Base-by-base conservation (phyloP, 129 eudicot species). In the Arctium lappa region DNA sequence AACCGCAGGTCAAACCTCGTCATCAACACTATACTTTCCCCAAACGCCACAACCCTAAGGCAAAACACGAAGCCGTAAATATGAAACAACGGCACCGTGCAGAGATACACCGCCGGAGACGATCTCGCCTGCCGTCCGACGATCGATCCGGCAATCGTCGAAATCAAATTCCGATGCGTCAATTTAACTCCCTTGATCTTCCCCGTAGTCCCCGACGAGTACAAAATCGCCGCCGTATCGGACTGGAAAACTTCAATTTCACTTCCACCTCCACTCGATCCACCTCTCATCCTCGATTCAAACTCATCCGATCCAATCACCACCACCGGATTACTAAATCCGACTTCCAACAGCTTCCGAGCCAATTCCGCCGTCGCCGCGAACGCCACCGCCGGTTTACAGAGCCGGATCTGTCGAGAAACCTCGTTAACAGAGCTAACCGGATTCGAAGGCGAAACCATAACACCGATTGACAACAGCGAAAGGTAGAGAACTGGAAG, bases 181-280 rank as follows among this genome's bases (percentile, higher is more conserved):
- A 92, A 77, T 8, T 74, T 89, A 33, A 90, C 94, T 60, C 91
- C 94, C 82, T 92, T 90, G 15, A 87, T 79, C 33, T 85, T 87
- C 63, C 97, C 97, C 6, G 94, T 92, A 12, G 97, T 92, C 8
- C 97, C 97, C 0, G 97, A 92, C 1, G 97, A 92, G 77, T 83
- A 90, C 42, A 92, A 33, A 60, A 92, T 86, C 33, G 91, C 92
- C 18, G 97, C 97, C 1, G 85, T 78, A 77, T 92, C 92, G 3
- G 86, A 75, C 39, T 87, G 97, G 50, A 18, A 63, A 27, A 88
- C 78, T 3, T 72, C 85, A 29, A 56, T 30, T 3, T 33, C 33
- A 11, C 16, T 11, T 22, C 8, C 63, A 53, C 15, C 0, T 69
- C 18, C 69, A 7, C 18, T 53, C 6, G 66, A 30, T 27, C 29